phyloP scores from a whole-genome alignment of 306 rosid genomes.

The Rosa lucieae region DNA sequence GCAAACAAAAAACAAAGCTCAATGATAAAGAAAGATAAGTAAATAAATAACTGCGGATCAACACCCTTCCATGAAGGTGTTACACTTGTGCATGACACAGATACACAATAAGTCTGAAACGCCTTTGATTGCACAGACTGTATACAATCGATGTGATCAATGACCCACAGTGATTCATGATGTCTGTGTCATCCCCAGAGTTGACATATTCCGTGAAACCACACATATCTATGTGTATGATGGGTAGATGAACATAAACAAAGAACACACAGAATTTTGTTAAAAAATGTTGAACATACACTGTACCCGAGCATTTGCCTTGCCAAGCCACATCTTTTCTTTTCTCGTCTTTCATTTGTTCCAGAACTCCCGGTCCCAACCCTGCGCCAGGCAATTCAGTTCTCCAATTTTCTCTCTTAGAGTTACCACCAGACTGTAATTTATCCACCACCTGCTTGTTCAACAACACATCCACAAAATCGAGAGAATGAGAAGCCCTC shows the following conservation, averaged over 20 bases:
- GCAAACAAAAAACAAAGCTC: constrained; percentile 34
- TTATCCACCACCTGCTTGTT: constrained; percentile 77
- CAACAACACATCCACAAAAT: constrained; percentile 28
- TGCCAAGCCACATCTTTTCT: constrained; percentile 74
- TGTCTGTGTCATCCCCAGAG: neutral
- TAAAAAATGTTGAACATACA: constrained; percentile 59
- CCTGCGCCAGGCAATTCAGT: constrained; percentile 68
- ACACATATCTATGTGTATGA: neutral
- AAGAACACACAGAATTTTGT: neutral
- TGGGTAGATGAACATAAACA: neutral
- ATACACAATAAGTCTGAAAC: neutral
- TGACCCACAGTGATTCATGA: neutral
- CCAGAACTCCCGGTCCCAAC: constrained; percentile 61
- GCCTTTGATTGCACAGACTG: neutral
- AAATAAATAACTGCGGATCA: neutral
- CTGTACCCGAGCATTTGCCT: constrained; percentile 99
- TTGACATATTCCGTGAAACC: neutral
- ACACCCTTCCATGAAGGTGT: neutral
- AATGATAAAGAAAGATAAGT: neutral
- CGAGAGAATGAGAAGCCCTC: neutral
- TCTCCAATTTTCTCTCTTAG: constrained; percentile 76
- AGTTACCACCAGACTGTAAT: constrained; percentile 64
- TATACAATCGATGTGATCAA: neutral
- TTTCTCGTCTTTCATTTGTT: constrained; percentile 73
- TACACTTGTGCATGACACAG: neutral